Evolutionary conservation across 1,139 yeast species (phyloP), one percentile per base, ranked within the genome.

Genomic region (Sugiyamaella paludigena): DNA sequence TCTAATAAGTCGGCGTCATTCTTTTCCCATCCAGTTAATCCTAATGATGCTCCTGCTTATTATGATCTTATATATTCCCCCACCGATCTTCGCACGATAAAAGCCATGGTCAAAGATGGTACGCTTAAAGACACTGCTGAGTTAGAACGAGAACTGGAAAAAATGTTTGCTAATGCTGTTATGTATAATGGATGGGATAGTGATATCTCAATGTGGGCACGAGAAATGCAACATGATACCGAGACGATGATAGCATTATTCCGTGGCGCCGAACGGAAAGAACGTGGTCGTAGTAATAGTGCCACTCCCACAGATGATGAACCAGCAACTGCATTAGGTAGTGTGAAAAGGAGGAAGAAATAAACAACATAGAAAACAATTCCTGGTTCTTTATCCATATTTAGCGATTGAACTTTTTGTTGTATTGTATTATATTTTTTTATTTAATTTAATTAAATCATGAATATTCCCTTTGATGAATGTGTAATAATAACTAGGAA

Each of bases 141-240:
- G 50, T 69, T 87, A 27, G 89, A 86, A 59, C 72, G 85, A 49
- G 87, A 84, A 54, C 71, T 87, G 36, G 77, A 83, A 72, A 70
- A 83, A 48, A 85, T 87, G 94, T 84, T 84, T 69, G 86, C 92
- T 45, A 87, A 87, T 65, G 87, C 92, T 32, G 77, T 85, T 12
- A 86, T 87, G 94, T 86, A 83, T 66, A 87, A 86, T 64, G 78
- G 79, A 53, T 76, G 80, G 56, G 82, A 78, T 55, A 79, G 82
- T 34, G 87, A 83, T 51, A 75, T 84, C 59, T 79, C 79, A 27
- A 68, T 69, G 37, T 77, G 87, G 73, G 79, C 89, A 1, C 71
- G 77, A 52, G 86, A 81, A 55, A 85, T 86, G 92, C 69, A 66
- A 54, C 54, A 55, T 28, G 72, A 69, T 29, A 62, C 69, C 1